These are phyloP conservation scores for Aspergillus pseudotamarii DNA, from an alignment of 2,329 filamentous ascomycete genomes.

Conservation along the genomic window DNA sequence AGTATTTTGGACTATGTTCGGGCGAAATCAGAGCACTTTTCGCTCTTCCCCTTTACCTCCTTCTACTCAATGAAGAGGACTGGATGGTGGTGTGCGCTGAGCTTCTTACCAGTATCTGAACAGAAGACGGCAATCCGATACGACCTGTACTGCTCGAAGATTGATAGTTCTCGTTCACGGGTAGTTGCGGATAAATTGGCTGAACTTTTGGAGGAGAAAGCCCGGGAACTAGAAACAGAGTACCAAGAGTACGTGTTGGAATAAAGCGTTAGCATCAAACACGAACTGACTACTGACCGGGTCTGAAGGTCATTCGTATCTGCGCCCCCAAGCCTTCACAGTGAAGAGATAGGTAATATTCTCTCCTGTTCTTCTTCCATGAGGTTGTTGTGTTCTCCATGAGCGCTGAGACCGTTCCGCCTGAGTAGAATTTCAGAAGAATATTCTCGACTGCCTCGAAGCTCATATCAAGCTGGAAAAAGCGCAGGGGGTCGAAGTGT, in stretches of 20 bases:
- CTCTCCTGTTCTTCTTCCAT: neutral
- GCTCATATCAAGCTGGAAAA: slow-evolving; percentile 30
- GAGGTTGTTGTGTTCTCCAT: neutral
- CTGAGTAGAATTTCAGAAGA: slow-evolving; percentile 5
- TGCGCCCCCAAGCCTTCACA: neutral
- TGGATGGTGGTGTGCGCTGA: slow-evolving; percentile 27
- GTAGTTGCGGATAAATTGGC: neutral
- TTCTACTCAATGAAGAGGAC: slow-evolving; percentile 24
- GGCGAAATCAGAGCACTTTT: neutral
- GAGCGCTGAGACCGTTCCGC: neutral
- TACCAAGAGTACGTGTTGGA: slow-evolving; percentile 17
- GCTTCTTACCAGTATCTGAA: slow-evolving; percentile 30
- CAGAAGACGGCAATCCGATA: slow-evolving; percentile 32
- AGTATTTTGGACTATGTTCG: neutral
- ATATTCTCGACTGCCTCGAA: slow-evolving; percentile 24
- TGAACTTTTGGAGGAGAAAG: neutral
- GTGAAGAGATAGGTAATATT: slow-evolving; percentile 2
- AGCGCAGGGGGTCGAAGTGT: slow-evolving; percentile 20
- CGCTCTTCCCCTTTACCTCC: slow-evolving; percentile 29
- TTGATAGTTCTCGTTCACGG: neutral
- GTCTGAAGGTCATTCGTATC: neutral
- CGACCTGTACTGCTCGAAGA: slow-evolving; percentile 28
- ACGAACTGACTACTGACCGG: neutral
- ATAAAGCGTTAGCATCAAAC: neutral
- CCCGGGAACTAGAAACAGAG: slow-evolving; percentile 18